Percentiles rank a stretch among this genome's conserved stretches.
These are phyloP conservation scores for Aphanomyces stellatus DNA, from an alignment of 352 stramenopile genomes.

Conservation along the genomic window DNA sequence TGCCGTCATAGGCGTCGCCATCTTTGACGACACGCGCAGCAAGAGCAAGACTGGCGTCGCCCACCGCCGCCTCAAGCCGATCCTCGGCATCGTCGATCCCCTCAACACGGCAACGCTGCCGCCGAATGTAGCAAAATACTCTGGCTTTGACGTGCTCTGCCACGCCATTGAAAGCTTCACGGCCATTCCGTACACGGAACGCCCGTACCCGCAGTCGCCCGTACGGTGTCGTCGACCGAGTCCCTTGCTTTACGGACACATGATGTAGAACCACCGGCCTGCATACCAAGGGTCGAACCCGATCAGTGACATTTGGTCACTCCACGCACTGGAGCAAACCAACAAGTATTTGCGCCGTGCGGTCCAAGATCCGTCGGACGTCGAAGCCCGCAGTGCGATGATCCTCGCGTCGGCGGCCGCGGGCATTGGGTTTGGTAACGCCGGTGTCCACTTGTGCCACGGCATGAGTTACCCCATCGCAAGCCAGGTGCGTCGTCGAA, in stretches of 20 bases:
- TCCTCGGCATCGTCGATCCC: constrained; percentile 36
- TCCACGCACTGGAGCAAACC: constrained; percentile 32
- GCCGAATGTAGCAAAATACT: constrained; percentile 29
- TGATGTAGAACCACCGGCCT: constrained; percentile 20
- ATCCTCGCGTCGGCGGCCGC: constrained; percentile 29
- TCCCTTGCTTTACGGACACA: not conserved
- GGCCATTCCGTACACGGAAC: constrained; percentile 28
- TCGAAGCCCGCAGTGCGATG: constrained; percentile 34
- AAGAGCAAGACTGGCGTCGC: constrained; percentile 39
- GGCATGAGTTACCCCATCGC: constrained; percentile 39
- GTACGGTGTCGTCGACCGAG: not conserved
- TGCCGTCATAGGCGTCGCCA: constrained; percentile 25
- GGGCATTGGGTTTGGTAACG: constrained; percentile 43
- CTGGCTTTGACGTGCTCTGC: constrained; percentile 38
- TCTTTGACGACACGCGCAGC: constrained; percentile 37
- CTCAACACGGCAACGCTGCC: constrained; percentile 32
- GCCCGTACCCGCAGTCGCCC: constrained; percentile 26
- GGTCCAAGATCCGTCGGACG: constrained; percentile 22
- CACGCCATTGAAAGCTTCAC: constrained; percentile 42
- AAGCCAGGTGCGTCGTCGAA: constrained; percentile 22
- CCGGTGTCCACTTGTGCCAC: constrained; percentile 39
- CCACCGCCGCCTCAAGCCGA: constrained; percentile 31
- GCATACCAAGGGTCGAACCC: constrained; percentile 41
- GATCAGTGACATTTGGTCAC: constrained; percentile 35
- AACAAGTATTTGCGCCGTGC: constrained; percentile 27